Evolutionary conservation across 2,329 filamentous ascomycete species (phyloP).

Genomic region (Fusarium stilboides): DNA sequence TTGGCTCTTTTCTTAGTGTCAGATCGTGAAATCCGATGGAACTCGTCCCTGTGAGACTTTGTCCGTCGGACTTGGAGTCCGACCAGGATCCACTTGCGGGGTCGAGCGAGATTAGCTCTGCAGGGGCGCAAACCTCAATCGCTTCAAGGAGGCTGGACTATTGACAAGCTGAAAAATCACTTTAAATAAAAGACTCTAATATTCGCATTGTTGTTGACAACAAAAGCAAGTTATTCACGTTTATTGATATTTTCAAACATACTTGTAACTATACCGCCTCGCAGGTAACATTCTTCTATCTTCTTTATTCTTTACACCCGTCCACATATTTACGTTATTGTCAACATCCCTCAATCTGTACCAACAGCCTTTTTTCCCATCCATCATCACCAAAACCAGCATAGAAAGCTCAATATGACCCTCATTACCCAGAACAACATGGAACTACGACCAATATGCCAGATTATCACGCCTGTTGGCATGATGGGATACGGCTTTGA

Average conservation of each 20-base stretch:
- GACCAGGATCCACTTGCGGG: background rate
- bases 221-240: too few relatives aligned
- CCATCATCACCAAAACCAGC: too few relatives aligned
- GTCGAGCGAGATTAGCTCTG: background rate
- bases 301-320: too few relatives aligned
- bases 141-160: background rate
- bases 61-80: conserved; percentile 3
- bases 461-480: conserved; percentile 63
- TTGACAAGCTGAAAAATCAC: too few relatives aligned
- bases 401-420: background rate
- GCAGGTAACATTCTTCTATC: too few relatives aligned
- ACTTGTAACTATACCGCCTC: too few relatives aligned
- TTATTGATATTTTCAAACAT: too few relatives aligned
- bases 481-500: conserved; percentile 67
- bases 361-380: background rate
- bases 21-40: too few relatives aligned
- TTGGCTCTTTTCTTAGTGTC: background rate
- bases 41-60: background rate
- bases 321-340: too few relatives aligned
- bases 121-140: background rate
- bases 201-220: too few relatives aligned
- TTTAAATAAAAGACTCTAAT: too few relatives aligned
- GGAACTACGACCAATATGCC: conserved; percentile 9
- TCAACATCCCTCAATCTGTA: too few relatives aligned
- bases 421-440: fast-evolving